Evolutionary conservation across 2,329 filamentous ascomycete genomes (phyloP).

Genomic region (Rutstroemia sydowiana): DNA sequence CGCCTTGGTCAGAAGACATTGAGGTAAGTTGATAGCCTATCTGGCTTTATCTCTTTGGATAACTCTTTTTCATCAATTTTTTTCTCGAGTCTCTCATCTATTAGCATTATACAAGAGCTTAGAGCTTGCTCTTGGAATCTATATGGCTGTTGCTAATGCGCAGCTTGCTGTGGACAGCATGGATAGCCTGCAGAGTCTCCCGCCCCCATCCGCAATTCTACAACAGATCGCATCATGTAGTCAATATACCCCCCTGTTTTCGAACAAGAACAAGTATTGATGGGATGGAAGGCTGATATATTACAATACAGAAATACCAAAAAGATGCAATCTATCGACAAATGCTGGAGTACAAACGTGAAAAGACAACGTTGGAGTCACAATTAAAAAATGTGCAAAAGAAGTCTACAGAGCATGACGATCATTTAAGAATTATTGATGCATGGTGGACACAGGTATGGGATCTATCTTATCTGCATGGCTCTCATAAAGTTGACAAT

Average conservation of each 20-base stretch:
- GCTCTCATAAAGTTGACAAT: slow-evolving; percentile 10
- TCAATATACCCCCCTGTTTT: slow-evolving; percentile 12
- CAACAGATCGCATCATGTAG: slow-evolving; percentile 12
- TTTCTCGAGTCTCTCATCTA: slow-evolving; percentile 8
- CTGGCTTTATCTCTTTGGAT: slow-evolving; percentile 5
- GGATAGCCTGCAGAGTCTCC: slow-evolving; percentile 32
- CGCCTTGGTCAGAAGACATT: slow-evolving; percentile 63
- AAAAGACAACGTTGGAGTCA: slow-evolving; percentile 72
- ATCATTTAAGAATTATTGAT: slow-evolving; percentile 85
- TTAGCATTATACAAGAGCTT: slow-evolving; percentile 17
- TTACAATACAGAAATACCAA: slow-evolving; percentile 62
- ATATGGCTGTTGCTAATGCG: slow-evolving; percentile 36
- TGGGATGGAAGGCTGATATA: slow-evolving; percentile 32
- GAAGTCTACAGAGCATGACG: slow-evolving; percentile 75
- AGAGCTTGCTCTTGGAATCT: slow-evolving; percentile 20
- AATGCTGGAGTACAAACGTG: slow-evolving; percentile 96
- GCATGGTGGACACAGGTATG: slow-evolving; percentile 89
- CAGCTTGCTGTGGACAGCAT: slow-evolving; percentile 38
- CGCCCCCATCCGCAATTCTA: slow-evolving; percentile 19
- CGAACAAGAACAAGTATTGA: slow-evolving; percentile 30
- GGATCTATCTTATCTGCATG: slow-evolving; percentile 12
- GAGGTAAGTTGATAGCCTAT: slow-evolving; percentile 51
- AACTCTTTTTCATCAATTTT: slow-evolving; percentile 11
- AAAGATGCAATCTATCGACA: slow-evolving; percentile 96
- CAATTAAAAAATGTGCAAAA: slow-evolving; percentile 76